Percentiles rank a stretch among this genome's conserved stretches.
Conservation (phyloP, 306 rosid species). For the Pachyrhizus erosus region DNA sequence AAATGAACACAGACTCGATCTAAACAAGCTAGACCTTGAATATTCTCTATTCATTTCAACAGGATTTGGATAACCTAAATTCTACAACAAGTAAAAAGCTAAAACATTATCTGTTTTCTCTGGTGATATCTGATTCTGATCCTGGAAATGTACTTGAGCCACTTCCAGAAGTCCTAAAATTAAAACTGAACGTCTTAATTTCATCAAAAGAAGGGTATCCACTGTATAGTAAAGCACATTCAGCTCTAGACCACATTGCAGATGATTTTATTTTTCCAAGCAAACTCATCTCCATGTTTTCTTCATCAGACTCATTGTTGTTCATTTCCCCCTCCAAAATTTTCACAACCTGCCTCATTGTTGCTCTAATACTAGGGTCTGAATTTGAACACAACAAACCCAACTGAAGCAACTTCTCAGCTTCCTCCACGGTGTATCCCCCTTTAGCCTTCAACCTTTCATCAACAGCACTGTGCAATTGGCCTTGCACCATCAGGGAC, state of each 20-base stretch:
- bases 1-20: background rate
- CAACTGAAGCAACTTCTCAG: constrained; percentile 61
- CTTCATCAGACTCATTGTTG: constrained; percentile 32
- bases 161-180: constrained; percentile 20
- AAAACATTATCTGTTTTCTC: constrained; percentile 29
- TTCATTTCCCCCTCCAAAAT: constrained; percentile 55
- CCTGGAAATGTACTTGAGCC: constrained; percentile 3
- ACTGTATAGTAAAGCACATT: constrained; percentile 5
- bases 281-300: constrained; percentile 46
- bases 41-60: background rate
- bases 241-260: constrained; percentile 42
- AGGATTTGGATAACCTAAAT: background rate
- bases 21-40: background rate
- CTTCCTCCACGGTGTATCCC: constrained; percentile 52
- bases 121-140: constrained; percentile 32
- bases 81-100: background rate
- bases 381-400: constrained; percentile 65
- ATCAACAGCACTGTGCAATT: constrained; percentile 53
- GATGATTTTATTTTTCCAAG: constrained; percentile 46
- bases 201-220: constrained; percentile 57
- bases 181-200: constrained; percentile 39
- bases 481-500: constrained; percentile 50
- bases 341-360: constrained; percentile 64
- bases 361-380: constrained; percentile 62
- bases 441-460: constrained; percentile 52